Evolutionary conservation across 768 basidiomycete genomes (phyloP).

Genomic region (Kondoa subrosea): DNA sequence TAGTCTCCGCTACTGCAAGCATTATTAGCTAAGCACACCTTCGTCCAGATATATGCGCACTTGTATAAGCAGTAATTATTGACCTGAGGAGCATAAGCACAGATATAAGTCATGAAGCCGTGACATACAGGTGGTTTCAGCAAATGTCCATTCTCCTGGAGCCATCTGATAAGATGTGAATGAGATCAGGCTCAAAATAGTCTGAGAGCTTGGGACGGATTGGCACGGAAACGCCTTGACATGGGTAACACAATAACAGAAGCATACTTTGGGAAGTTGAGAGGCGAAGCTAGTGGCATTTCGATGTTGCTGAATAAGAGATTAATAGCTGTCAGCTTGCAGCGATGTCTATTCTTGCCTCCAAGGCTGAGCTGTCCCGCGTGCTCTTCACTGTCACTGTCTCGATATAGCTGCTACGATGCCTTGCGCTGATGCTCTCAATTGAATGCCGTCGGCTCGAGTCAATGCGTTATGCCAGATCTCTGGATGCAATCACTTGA

Average conservation of each 20-base stretch:
- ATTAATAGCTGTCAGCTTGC: neutral
- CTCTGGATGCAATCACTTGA: too few species aligned
- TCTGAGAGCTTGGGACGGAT: too few species aligned
- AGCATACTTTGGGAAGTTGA: conserved; percentile 55
- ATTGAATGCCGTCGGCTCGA: too few species aligned
- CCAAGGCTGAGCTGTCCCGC: too few species aligned
- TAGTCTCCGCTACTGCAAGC: conserved; percentile 52
- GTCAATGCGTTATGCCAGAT: too few species aligned
- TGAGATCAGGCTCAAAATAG: neutral
- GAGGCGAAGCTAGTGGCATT: conserved; percentile 61
- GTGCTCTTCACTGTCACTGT: too few species aligned
- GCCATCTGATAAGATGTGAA: conserved; percentile 40
- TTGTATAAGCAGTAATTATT: conserved; percentile 69
- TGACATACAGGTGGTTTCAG: conserved; percentile 53
- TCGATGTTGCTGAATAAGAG: conserved; percentile 12
- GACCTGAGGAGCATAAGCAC: conserved; percentile 34
- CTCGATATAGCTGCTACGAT: too few species aligned
- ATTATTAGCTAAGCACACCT: conserved; percentile 31
- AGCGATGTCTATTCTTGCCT: too few species aligned
- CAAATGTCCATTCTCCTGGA: conserved; percentile 57
- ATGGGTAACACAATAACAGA: neutral
- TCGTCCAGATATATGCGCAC: conserved; percentile 22
- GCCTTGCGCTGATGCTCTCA: too few species aligned
- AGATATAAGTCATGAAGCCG: conserved; percentile 45
- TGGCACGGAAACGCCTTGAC: neutral